Evolutionary conservation across 768 basidiomycete species (phyloP).

Genomic region (Sistotremastrum suecicum): DNA sequence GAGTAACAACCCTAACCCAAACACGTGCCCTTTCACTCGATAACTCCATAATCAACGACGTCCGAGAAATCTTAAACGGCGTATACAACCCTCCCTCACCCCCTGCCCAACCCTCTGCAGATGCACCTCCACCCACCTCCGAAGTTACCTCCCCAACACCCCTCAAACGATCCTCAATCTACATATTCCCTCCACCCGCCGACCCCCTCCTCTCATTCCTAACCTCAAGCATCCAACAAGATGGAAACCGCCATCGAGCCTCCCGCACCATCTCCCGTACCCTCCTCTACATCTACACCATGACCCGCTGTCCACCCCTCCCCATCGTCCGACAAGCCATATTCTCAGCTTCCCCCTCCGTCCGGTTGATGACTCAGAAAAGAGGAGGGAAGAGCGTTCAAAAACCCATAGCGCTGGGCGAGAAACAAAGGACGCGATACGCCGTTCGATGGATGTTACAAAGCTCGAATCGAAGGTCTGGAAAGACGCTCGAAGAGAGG

Average conservation of each 20-base stretch:
- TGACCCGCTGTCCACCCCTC: conserved; percentile 66
- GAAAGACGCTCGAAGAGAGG: conserved; percentile 48
- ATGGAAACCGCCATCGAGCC: conserved; percentile 55
- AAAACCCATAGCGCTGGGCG: conserved; percentile 59
- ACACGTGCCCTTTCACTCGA: too few species aligned
- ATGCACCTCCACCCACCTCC: too few species aligned
- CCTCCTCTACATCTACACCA: conserved; percentile 56
- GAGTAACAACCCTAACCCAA: too few species aligned
- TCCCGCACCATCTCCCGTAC: conserved; percentile 40
- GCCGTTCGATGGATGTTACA: conserved; percentile 63
- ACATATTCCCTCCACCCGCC: conserved; percentile 43
- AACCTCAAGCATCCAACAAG: conserved; percentile 41
- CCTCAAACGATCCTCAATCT: too few species aligned
- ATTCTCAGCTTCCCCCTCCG: conserved; percentile 50
- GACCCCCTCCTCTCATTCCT: conserved; percentile 65
- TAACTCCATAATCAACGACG: too few species aligned
- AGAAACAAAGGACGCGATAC: conserved; percentile 61
- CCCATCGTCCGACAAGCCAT: conserved; percentile 70
- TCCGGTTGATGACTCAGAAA: conserved; percentile 43
- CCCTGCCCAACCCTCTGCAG: too few species aligned
- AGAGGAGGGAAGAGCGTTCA: conserved; percentile 50
- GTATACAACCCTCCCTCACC: too few species aligned
- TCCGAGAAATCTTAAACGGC: too few species aligned
- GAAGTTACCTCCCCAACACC: too few species aligned
- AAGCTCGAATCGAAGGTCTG: conserved; percentile 40